Evolutionary conservation across 2,329 filamentous ascomycete genomes (phyloP).

Genomic region (Nemania diffusa): DNA sequence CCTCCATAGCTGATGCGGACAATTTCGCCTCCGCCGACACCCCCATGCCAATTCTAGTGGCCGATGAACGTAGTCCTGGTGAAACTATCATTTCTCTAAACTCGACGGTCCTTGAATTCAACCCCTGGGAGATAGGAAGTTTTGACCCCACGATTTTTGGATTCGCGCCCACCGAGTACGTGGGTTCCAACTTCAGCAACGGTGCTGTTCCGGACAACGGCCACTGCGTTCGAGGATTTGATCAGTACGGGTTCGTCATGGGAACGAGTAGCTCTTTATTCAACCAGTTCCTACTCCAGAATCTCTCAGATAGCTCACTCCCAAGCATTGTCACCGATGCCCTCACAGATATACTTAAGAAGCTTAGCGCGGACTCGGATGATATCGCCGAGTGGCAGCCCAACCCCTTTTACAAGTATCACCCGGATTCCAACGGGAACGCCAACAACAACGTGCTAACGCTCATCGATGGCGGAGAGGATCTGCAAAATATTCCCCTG

Average conservation of each 20-base stretch:
- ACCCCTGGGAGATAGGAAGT: constrained; percentile 81
- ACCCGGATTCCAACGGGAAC: constrained; percentile 67
- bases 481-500: constrained; percentile 81
- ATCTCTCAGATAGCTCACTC: constrained; percentile 62
- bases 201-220: constrained; percentile 67
- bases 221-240: constrained; percentile 79
- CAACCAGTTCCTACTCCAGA: constrained; percentile 77
- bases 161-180: constrained; percentile 75
- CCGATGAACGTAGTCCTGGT: constrained; percentile 73
- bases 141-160: constrained; percentile 78
- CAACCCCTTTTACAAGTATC: constrained; percentile 79
- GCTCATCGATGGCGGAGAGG: constrained; percentile 82
- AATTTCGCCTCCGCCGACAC: constrained; percentile 71
- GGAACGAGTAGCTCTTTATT: constrained; percentile 88
- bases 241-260: constrained; percentile 85
- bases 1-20: constrained; percentile 72
- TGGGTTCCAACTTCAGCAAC: constrained; percentile 77
- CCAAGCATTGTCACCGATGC: constrained; percentile 62
- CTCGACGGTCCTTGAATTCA: constrained; percentile 80
- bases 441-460: constrained; percentile 66
- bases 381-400: constrained; percentile 80
- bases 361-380: constrained; percentile 67
- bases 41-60: constrained; percentile 79
- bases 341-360: constrained; percentile 62
- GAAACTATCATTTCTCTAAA: constrained; percentile 73